A percentile compares a stretch with the other conserved stretches of the same genome.
phyloP scores from a whole-genome alignment of 352 stramenopile genomes.

The Phytopythium helicoides region DNA sequence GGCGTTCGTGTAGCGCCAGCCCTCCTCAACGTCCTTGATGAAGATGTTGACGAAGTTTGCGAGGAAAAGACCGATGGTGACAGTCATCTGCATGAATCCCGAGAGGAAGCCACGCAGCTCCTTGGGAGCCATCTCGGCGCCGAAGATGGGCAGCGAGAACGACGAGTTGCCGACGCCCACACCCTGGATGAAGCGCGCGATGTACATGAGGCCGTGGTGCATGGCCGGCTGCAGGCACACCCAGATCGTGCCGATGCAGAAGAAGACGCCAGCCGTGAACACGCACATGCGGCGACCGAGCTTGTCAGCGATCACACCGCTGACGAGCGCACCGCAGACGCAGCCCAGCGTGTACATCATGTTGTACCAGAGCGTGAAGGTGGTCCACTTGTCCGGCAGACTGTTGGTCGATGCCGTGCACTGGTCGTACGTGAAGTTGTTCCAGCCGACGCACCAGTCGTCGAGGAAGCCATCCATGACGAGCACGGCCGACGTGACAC shows the following conservation, averaged over 20 bases:
- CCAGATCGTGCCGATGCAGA: too few species aligned
- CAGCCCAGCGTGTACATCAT: too few species aligned
- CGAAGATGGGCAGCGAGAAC: conserved; percentile 31
- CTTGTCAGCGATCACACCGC: too few species aligned
- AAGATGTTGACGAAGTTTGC: conserved; percentile 22
- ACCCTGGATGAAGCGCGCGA: conserved; percentile 21
- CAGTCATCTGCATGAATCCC: too few species aligned
- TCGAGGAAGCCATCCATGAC: conserved; percentile 27
- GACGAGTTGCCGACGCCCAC: conserved; percentile 22
- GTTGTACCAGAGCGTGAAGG: conserved; percentile 20
- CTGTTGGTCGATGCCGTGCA: conserved; percentile 13
- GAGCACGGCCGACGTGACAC: conserved; percentile 22
- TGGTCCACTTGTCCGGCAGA: conserved; percentile 14
- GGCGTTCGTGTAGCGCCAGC: conserved; percentile 28
- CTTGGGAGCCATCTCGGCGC: too few species aligned
- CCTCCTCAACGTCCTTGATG: conserved; percentile 14
- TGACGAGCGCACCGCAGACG: too few species aligned
- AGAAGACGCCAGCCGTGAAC: too few species aligned
- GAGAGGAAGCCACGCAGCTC: too few species aligned
- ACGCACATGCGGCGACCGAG: too few species aligned
- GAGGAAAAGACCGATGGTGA: conserved; percentile 21
- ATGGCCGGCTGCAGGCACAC: too few species aligned
- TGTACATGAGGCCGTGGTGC: too few species aligned
- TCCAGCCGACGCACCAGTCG: conserved; percentile 24
- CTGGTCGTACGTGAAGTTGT: conserved; percentile 22